Evolutionary conservation across 2,329 filamentous ascomycete species (phyloP), one percentile per base, ranked within the genome.

Genomic region (Lojkania enalia): DNA sequence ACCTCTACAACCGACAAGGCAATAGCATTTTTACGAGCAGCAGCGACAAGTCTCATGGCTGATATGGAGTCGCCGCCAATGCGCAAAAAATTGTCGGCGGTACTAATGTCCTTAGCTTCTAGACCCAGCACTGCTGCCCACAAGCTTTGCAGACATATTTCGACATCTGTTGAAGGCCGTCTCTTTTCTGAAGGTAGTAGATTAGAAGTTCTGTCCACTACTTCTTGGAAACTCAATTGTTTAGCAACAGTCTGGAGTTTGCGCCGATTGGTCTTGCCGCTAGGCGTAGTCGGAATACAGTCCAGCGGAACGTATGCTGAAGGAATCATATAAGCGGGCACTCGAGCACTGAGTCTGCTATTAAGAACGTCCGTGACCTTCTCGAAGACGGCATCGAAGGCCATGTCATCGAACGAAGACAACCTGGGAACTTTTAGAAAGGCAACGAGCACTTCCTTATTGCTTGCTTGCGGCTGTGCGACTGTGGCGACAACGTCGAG

Each of bases 111-210:
- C 9, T 33, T 11, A 33, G 30, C 9, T 33, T 33, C 60, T 2
- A 62, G 60, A 18, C 63, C 63, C 1, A 70, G 54, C 6, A 69
- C 46, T 38, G 61, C 60, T 3, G 60, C 59, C 66, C 66, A 69
- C 1, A 68, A 42, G 2, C 51, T 45, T 5, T 56, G 56, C 12
- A 70, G 48, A 30, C 54, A 57, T 5, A 61, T 42, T 37, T 66
- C 65, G 54, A 61, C 64, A 36, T 67, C 57, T 0, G 63, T 66
- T 0, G 57, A 57, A 3, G 59, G 52, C 33, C 61, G 55, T 20
- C 60, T 55, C 80, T 85, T 85, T 44, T 66, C 58, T 27, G 23
- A 27, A 27, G 23, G 23, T 27, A 27, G 23, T 27, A 27, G 23
- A 27, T 27, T 27, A 27, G 23, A 27, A 27, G 23, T 27, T 27